phyloP scores from a whole-genome alignment of 306 rosid species.

The Quercus dentata region DNA sequence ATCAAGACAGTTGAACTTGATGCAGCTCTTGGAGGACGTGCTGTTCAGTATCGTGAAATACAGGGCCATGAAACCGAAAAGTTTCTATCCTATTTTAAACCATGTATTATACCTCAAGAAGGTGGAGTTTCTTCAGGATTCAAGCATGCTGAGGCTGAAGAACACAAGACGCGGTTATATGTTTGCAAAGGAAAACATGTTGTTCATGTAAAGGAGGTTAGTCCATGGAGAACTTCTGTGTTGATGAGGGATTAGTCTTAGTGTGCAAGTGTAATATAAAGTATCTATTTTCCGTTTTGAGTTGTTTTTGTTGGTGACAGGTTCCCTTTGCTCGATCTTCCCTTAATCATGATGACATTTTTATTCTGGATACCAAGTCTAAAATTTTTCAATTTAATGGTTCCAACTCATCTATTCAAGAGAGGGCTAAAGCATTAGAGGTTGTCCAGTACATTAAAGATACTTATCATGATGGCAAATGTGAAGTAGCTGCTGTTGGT shows the following conservation, averaged over 20 bases:
- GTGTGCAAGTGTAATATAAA: slow-evolving; percentile 1
- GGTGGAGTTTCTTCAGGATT: slow-evolving; percentile 96
- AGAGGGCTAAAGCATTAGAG: slow-evolving; percentile 97
- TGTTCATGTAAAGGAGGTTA: slow-evolving; percentile 95
- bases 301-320: slow-evolving; percentile 43
- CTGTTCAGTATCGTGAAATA: slow-evolving; percentile 95
- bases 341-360: slow-evolving; percentile 91
- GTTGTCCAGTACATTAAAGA: slow-evolving; percentile 94
- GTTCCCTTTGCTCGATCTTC: slow-evolving; percentile 85
- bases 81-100: slow-evolving; percentile 85
- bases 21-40: slow-evolving; percentile 98
- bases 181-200: slow-evolving; percentile 92
- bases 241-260: slow-evolving; percentile 27
- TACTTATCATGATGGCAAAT: slow-evolving; percentile 90
- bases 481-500: slow-evolving; percentile 93
- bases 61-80: slow-evolving; percentile 96
- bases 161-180: slow-evolving; percentile 69
- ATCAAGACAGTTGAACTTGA: slow-evolving; percentile 94
- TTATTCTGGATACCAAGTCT: slow-evolving; percentile 83
- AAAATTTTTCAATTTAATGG: slow-evolving; percentile 97
- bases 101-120: slow-evolving; percentile 94
- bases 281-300: slow-evolving; percentile 19
- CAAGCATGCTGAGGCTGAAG: slow-evolving; percentile 85
- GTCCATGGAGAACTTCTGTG: slow-evolving; percentile 34
- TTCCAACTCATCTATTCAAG: slow-evolving; percentile 90